Conservation (phyloP, 2,329 filamentous ascomycete species). For the Penicillium brasilianum region DNA sequence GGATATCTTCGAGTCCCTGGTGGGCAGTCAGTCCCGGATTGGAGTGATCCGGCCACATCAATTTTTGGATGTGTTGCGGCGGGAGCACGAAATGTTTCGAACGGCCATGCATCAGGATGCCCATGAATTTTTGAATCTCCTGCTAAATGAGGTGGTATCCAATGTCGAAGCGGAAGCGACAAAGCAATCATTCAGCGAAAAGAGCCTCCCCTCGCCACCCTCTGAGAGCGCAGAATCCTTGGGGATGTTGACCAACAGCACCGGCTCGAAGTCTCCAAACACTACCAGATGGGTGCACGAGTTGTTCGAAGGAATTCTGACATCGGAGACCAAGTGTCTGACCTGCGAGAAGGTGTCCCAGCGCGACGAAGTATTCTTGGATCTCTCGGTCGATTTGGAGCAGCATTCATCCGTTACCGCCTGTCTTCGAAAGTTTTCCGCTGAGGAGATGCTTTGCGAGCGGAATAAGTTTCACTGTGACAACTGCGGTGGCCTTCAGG, state of each 20-base stretch:
- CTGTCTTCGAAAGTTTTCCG: slow-evolving; percentile 92
- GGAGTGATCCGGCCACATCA: slow-evolving; percentile 91
- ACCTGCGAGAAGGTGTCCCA: slow-evolving; percentile 96
- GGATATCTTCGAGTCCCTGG: slow-evolving; percentile 92
- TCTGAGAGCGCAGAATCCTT: slow-evolving; percentile 51
- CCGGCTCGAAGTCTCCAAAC: slow-evolving; percentile 61
- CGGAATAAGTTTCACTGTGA: slow-evolving; percentile 99
- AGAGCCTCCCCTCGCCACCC: slow-evolving; percentile 55
- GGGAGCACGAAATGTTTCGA: slow-evolving; percentile 96
- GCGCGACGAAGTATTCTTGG: slow-evolving; percentile 92
- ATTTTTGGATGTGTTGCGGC: slow-evolving; percentile 90
- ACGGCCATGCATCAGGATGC: slow-evolving; percentile 98
- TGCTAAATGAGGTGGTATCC: slow-evolving; percentile 94
- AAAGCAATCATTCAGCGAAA: slow-evolving; percentile 41
- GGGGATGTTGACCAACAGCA: slow-evolving; percentile 58
- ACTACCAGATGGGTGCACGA: slow-evolving; percentile 93
- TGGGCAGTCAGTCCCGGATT: slow-evolving; percentile 78
- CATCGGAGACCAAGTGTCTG: slow-evolving; percentile 93
- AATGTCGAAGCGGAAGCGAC: slow-evolving; percentile 86
- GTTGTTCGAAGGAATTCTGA: slow-evolving; percentile 91
- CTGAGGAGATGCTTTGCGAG: slow-evolving; percentile 98
- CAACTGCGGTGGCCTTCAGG: slow-evolving; percentile 92
- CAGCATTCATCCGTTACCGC: slow-evolving; percentile 96
- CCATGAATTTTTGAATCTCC: slow-evolving; percentile 92
- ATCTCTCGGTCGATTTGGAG: slow-evolving; percentile 93